Conservation (phyloP, 1,284 basidiomycete species). For the Ustilago lituana region DNA sequence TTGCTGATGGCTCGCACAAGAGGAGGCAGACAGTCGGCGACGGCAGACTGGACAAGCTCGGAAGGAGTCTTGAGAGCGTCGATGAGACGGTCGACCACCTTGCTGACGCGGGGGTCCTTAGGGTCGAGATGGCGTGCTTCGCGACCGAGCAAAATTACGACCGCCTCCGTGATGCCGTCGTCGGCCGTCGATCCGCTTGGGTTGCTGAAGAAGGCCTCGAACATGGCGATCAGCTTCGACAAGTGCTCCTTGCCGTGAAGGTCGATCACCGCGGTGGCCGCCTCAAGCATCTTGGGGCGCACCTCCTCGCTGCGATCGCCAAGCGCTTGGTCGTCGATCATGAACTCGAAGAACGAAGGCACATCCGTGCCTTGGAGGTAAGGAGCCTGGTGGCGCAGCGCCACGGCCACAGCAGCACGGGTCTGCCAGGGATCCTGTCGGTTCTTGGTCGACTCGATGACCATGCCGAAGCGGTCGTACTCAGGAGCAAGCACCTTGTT, state of each 20-base stretch:
- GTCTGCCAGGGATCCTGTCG: constrained; percentile 91
- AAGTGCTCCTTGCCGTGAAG: constrained; percentile 80
- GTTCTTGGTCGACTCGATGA: constrained; percentile 88
- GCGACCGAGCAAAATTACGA: constrained; percentile 93
- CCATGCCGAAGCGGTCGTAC: constrained; percentile 77
- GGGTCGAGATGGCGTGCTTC: constrained; percentile 86
- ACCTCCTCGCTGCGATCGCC: constrained; percentile 87
- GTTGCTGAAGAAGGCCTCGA: constrained; percentile 81
- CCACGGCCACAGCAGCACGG: constrained; percentile 79
- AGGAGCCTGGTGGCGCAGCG: constrained; percentile 79
- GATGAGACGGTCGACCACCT: constrained; percentile 86
- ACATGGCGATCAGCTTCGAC: constrained; percentile 81
- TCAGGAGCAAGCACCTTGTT: constrained; percentile 79
- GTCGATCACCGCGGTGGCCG: constrained; percentile 85
- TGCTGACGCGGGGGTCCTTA: constrained; percentile 67
- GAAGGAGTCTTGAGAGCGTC: constrained; percentile 92
- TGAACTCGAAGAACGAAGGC: constrained; percentile 84
- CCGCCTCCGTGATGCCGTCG: constrained; percentile 81
- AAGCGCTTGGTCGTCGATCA: constrained; percentile 84
- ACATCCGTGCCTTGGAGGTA: constrained; percentile 76
- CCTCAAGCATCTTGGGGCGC: constrained; percentile 84
- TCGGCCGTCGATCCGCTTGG: constrained; percentile 36
- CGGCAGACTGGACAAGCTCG: constrained; percentile 95
- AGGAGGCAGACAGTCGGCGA: constrained; percentile 87
- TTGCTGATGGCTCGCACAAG: constrained; percentile 78